Evolutionary conservation across 2,329 filamentous ascomycete genomes (phyloP), one percentile per base, ranked within the genome.

Genomic region (Microdochium trichocladiopsis): DNA sequence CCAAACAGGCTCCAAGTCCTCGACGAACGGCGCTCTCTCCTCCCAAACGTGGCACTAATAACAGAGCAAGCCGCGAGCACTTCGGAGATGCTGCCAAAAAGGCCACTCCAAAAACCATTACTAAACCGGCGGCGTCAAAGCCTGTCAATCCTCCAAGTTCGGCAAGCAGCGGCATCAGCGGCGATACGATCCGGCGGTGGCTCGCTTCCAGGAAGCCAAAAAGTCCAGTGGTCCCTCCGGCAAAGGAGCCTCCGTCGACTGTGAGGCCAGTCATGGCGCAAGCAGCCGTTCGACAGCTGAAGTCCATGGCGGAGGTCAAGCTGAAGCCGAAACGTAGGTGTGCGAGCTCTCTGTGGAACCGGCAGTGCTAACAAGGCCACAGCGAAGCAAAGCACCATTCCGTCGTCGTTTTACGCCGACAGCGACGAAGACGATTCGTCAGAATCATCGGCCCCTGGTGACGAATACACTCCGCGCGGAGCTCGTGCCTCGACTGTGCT

Each of bases 291-390:
- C 45, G 51, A 14, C 36, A 48, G 14, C n/a, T 49, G 16, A 51
- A 52, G 33, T 54, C 52, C 23, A 50, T 21, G 22, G 33, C 49
- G 21, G 55, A 50, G 21, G 25, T 50, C 21, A 55, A 18, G 33
- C 49, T 56, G 11, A n/a, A 50, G 22, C 45, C 53, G 9, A 55
- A 56, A 50, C 45, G 56, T 59, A 45, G n/a, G 50, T 41, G 22
- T n/a, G n/a, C n/a, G 21, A 37, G 16, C 11, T n/a, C 16, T n/a
- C 9, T 48, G 16, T 23, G 12, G 31, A 2, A 24, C 12, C 6
- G 21, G 18, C 12, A 18, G 12, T 45, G 16, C 6, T 18, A 18
- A 45, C 16, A 3, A 11, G 11, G 3, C 18, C 11, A 18, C 41
- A 45, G 41, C 41, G 6, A 21, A 45, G 41, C 41, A 21, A 45